These are phyloP conservation scores for Cladosporium velox DNA, from an alignment of 2,329 filamentous ascomycete genomes.

Conservation along the genomic window DNA sequence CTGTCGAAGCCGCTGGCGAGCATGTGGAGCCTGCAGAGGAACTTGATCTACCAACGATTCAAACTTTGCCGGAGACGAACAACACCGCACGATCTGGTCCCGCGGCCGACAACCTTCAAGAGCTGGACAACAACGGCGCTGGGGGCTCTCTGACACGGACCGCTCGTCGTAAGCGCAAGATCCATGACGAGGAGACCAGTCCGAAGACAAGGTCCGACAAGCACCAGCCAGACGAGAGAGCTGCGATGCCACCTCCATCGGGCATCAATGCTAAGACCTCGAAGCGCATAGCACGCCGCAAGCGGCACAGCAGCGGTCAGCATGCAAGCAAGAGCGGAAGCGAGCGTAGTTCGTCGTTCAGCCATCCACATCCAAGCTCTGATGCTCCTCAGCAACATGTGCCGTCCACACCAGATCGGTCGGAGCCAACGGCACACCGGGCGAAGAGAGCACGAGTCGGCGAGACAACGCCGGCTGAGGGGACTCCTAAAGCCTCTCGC, in stretches of 20 bases:
- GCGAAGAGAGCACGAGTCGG: neutral
- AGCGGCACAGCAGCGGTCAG: neutral
- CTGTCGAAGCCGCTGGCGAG: neutral
- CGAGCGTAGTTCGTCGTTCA: slow-evolving; percentile 14
- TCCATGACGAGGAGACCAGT: neutral
- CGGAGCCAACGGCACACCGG: neutral
- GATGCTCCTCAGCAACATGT: slow-evolving; percentile 4
- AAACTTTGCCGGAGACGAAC: neutral
- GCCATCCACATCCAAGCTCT: neutral
- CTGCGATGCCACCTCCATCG: slow-evolving; percentile 11
- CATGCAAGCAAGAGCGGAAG: neutral
- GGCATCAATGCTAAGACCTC: neutral
- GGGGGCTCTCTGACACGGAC: neutral
- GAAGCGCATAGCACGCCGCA: neutral
- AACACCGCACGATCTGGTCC: neutral
- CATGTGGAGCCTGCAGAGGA: slow-evolving; percentile 9
- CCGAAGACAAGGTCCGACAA: neutral
- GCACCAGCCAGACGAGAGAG: slow-evolving; percentile 1
- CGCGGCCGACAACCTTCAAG: slow-evolving; percentile 1
- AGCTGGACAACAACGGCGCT: slow-evolving; percentile 10
- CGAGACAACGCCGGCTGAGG: neutral
- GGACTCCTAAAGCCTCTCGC: neutral
- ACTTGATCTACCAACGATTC: slow-evolving; percentile 4
- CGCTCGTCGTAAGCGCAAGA: neutral
- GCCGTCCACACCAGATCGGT: neutral